phyloP scores from a whole-genome alignment of 768 basidiomycete genomes.

The Candolleomyces efflorescens region DNA sequence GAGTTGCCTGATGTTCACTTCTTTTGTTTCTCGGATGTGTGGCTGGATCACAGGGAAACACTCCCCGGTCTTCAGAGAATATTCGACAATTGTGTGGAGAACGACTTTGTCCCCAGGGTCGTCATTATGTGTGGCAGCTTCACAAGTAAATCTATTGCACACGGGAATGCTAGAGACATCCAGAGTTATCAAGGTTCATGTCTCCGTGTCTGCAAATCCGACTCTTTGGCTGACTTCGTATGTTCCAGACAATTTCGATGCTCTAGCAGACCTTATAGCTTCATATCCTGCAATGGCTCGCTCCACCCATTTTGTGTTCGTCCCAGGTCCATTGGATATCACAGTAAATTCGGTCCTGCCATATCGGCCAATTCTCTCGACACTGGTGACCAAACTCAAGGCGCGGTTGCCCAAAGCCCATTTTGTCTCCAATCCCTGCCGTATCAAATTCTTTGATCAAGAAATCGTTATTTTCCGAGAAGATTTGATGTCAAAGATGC shows the following conservation, averaged over 20 bases:
- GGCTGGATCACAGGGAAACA: constrained; percentile 88
- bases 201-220: not conserved
- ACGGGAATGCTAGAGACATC: constrained; percentile 74
- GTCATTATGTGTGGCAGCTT: constrained; percentile 97
- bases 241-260: constrained; percentile 75
- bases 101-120: constrained; percentile 80
- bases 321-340: constrained; percentile 92
- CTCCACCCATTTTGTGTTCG: constrained; percentile 85
- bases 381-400: constrained; percentile 66
- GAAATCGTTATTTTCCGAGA: constrained; percentile 94
- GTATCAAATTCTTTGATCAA: constrained; percentile 92
- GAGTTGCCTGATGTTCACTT: constrained; percentile 78
- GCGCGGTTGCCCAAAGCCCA: constrained; percentile 73
- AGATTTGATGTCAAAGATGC: constrained; percentile 90
- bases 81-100: constrained; percentile 88
- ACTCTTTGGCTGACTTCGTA: not conserved
- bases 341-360: constrained; percentile 79
- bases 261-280: constrained; percentile 78
- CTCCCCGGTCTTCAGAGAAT: constrained; percentile 75
- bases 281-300: constrained; percentile 75
- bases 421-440: constrained; percentile 88
- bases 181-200: constrained; percentile 78
- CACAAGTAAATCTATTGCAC: constrained; percentile 73
- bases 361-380: constrained; percentile 72
- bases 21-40: constrained; percentile 93